Evolutionary conservation across 2,329 filamentous ascomycete genomes (phyloP).

Genomic region (Aspergillus arachidicola): DNA sequence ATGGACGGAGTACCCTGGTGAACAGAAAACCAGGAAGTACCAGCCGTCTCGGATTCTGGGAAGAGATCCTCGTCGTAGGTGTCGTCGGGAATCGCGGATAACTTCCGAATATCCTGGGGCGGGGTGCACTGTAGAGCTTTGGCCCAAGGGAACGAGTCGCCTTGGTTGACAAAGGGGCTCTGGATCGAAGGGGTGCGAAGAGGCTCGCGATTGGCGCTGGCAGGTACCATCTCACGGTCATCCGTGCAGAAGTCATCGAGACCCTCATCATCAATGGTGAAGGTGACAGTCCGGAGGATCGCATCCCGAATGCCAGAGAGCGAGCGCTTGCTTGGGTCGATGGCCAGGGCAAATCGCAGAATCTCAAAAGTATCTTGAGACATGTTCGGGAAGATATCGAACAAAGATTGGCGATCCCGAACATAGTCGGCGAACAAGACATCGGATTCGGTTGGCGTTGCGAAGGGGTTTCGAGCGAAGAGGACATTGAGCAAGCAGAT

Average conservation of each 20-base stretch:
- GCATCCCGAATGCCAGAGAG: constrained; percentile 76
- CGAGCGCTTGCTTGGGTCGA: constrained; percentile 88
- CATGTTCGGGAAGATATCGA: constrained; percentile 98
- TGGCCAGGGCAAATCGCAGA: constrained; percentile 82
- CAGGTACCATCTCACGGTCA: constrained; percentile 74
- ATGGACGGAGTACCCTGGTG: constrained; percentile 77
- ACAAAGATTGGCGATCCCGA: constrained; percentile 90
- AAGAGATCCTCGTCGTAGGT: constrained; percentile 85
- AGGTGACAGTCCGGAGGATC: constrained; percentile 78
- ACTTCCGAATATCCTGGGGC: constrained; percentile 71
- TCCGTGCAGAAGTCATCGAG: constrained; percentile 92
- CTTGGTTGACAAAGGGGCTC: constrained; percentile 75
- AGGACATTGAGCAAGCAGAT: constrained; percentile 95
- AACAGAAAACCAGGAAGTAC: constrained; percentile 74
- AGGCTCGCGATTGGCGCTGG: constrained; percentile 86
- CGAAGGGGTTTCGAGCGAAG: constrained; percentile 96
- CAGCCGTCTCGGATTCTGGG: constrained; percentile 68
- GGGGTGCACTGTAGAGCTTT: constrained; percentile 81
- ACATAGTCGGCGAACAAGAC: constrained; percentile 91
- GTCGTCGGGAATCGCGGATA: constrained; percentile 81
- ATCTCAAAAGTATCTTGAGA: constrained; percentile 97
- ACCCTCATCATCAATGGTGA: constrained; percentile 89
- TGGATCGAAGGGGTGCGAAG: constrained; percentile 94
- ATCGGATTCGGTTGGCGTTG: constrained; percentile 85
- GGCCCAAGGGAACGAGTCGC: constrained; percentile 89